These are phyloP conservation scores for Dactylonectria estremocensis DNA, from an alignment of 2,329 filamentous ascomycete species.

Conservation along the genomic window DNA sequence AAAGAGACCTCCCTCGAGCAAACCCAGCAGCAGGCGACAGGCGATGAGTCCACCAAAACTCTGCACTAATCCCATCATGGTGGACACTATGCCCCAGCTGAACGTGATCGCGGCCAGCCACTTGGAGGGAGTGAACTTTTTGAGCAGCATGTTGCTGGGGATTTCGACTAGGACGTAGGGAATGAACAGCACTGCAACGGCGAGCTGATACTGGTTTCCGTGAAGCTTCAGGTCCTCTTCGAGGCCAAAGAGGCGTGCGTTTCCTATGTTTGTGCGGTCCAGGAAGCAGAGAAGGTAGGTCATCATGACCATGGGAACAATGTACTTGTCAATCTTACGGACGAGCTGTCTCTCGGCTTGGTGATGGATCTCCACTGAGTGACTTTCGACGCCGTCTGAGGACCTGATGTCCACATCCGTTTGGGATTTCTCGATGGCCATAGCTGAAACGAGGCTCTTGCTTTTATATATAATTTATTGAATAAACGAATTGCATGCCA, in stretches of 20 bases:
- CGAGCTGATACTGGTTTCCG: slow-evolving; percentile 76
- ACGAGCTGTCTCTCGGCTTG: slow-evolving; percentile 17
- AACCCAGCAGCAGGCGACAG: slow-evolving; percentile 64
- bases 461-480: neutral
- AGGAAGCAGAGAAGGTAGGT: slow-evolving; percentile 20
- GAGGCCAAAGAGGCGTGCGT: slow-evolving; percentile 55
- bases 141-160: slow-evolving; percentile 70
- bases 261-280: slow-evolving; percentile 65
- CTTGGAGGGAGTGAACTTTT: slow-evolving; percentile 66
- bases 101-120: slow-evolving; percentile 69
- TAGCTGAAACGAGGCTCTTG: neutral
- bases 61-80: slow-evolving; percentile 68
- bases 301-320: slow-evolving; percentile 24
- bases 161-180: slow-evolving; percentile 70
- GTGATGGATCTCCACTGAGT: neutral
- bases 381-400: neutral
- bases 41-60: slow-evolving; percentile 63
- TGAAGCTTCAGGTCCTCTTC: slow-evolving; percentile 68
- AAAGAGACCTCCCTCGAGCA: slow-evolving; percentile 55
- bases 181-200: slow-evolving; percentile 73
- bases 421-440: neutral
- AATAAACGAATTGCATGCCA: neutral
- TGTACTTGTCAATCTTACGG: slow-evolving; percentile 23
- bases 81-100: slow-evolving; percentile 68
- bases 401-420: neutral